Evolutionary conservation across 1,284 basidiomycete species (phyloP).

Genomic region (Cutaneotrichosporon curvatum): DNA sequence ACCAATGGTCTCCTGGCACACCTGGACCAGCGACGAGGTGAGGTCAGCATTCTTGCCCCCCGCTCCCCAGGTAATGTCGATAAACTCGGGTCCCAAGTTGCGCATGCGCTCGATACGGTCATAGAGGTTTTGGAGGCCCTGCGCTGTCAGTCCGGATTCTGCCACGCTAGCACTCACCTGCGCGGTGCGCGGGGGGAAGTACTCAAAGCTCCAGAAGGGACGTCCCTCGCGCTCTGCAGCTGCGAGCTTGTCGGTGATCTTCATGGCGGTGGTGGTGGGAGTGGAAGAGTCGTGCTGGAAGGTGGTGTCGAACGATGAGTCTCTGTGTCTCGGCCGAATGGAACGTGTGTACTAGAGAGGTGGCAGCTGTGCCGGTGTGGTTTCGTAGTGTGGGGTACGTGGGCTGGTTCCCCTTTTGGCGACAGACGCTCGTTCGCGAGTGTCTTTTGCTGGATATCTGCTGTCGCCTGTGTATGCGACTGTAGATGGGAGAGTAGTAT

Average conservation of each 20-base stretch:
- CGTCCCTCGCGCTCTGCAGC: constrained; percentile 73
- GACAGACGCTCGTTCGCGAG: too few relatives aligned
- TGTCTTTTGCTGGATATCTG: too few relatives aligned
- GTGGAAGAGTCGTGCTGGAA: too few relatives aligned
- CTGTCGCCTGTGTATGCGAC: too few relatives aligned
- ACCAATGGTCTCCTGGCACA: constrained; percentile 83
- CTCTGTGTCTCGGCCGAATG: too few relatives aligned
- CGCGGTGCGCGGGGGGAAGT: constrained; percentile 89
- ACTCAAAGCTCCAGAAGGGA: constrained; percentile 93
- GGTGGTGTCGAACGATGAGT: too few relatives aligned
- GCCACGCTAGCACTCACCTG: constrained; percentile 53
- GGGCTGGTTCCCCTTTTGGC: too few relatives aligned
- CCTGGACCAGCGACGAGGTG: constrained; percentile 92
- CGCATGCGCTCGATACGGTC: constrained; percentile 99
- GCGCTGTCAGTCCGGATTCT: constrained; percentile 5
- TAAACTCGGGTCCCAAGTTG: constrained; percentile 88
- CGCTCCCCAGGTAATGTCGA: constrained; percentile 98
- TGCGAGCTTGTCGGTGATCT: constrained; percentile 82
- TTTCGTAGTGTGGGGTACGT: too few relatives aligned
- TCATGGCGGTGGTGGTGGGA: constrained; percentile 53
- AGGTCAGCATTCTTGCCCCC: constrained; percentile 89
- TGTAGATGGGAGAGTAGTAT: too few relatives aligned
- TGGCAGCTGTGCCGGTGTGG: too few relatives aligned
- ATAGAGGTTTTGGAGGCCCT: constrained; percentile 88
- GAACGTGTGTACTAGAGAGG: too few relatives aligned